Conservation (phyloP, 306 rosid genomes). For the Quercus rubra region DNA sequence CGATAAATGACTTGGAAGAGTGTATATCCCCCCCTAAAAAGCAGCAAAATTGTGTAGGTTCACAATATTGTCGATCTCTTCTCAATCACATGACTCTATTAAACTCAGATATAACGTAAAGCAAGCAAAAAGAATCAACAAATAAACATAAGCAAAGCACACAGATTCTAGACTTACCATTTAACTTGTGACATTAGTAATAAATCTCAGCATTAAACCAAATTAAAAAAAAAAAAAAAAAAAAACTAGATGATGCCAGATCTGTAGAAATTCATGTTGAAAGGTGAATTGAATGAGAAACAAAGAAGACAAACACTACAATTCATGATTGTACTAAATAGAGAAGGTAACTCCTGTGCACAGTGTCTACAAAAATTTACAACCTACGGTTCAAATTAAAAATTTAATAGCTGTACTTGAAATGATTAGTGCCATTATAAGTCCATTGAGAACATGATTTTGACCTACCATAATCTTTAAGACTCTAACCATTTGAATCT, state of each 20-base stretch:
- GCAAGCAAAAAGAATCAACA: background rate
- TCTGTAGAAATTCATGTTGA: too few relatives aligned
- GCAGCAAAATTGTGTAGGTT: conserved; percentile 3
- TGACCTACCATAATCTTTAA: background rate
- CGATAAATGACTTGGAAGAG: conserved; percentile 88
- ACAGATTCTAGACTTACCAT: background rate
- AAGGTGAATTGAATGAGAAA: too few relatives aligned
- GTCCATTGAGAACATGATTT: background rate
- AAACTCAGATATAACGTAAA: background rate
- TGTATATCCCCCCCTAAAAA: conserved; percentile 85
- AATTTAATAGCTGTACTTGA: background rate
- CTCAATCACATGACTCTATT: background rate
- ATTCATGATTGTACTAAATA: background rate
- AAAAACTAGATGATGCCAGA: background rate
- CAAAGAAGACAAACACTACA: too few relatives aligned
- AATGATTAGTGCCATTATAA: background rate
- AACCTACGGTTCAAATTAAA: background rate
- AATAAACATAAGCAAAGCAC: background rate
- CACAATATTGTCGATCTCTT: background rate
- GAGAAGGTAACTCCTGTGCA: background rate
- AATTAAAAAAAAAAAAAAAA: background rate
- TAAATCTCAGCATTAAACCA: background rate
- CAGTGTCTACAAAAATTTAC: background rate
- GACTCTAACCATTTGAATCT: background rate
- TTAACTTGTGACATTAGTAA: background rate